Percentiles rank a stretch among this genome's conserved stretches.
Conservation (phyloP, 352 stramenopile genomes). For the Phytopythium ostracodes region DNA sequence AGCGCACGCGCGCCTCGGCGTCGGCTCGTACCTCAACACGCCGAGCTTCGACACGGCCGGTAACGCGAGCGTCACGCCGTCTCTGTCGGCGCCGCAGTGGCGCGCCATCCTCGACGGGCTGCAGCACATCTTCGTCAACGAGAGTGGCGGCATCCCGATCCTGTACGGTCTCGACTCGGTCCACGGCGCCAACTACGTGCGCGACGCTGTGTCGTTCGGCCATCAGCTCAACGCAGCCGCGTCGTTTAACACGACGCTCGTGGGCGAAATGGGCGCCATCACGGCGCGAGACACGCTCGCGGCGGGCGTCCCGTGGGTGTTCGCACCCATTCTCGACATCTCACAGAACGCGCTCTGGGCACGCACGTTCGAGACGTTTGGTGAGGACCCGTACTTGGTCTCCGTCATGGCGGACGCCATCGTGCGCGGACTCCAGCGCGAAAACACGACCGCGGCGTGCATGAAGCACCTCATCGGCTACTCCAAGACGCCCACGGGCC, state of each 20-base stretch:
- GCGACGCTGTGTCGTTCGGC: slow-evolving; percentile 76
- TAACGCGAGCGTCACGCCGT: slow-evolving; percentile 2
- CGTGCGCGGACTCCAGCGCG: slow-evolving; percentile 79
- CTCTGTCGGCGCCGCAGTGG: slow-evolving; percentile 40
- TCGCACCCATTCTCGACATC: slow-evolving; percentile 86
- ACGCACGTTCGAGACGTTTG: slow-evolving; percentile 92
- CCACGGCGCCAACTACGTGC: slow-evolving; percentile 87
- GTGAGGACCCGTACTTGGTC: slow-evolving; percentile 87
- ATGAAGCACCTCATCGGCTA: slow-evolving; percentile 92
- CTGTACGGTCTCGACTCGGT: slow-evolving; percentile 90
- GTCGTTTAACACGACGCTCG: slow-evolving; percentile 82
- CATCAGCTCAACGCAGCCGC: slow-evolving; percentile 88
- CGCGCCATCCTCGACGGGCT: slow-evolving; percentile 66
- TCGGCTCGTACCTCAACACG: slow-evolving; percentile 90
- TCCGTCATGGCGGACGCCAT: slow-evolving; percentile 76
- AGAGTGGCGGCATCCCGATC: slow-evolving; percentile 51
- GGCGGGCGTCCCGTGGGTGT: slow-evolving; percentile 90
- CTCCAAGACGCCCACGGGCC: slow-evolving; percentile 72
- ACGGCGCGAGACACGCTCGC: slow-evolving; percentile 82
- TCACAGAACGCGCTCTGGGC: slow-evolving; percentile 86
- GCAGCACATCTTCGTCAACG: slow-evolving; percentile 65
- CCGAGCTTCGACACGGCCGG: slow-evolving; percentile 26
- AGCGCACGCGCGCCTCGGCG: slow-evolving; percentile 67
- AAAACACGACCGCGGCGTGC: slow-evolving; percentile 62
- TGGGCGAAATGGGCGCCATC: slow-evolving; percentile 58